Base-by-base conservation (phyloP, 2,329 filamentous ascomycete genomes). In the Pseudogymnoascus sp. region DNA sequence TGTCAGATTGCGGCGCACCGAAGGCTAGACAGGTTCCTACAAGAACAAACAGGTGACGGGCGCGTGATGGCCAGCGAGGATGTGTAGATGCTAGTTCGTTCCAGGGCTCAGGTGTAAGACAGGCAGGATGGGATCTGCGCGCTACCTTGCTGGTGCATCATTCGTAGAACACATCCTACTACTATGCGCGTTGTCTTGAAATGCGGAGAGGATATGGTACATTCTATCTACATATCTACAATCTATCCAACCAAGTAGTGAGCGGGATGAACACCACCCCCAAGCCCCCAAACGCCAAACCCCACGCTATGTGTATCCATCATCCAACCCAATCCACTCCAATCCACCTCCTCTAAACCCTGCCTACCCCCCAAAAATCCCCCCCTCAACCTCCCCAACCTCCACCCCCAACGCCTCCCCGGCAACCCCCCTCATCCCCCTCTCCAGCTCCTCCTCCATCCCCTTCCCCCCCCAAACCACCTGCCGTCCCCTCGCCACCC, bases 381-480 rank as follows among this genome's bases (percentile, higher is more conserved):
- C 96, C 3, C 93, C 93, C 64, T 96, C 91, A 77, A 97, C 97
- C 2, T 96, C 83, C 42, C 87, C 86, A 74, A 97, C 77, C 75
- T 97, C 93, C 2, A 97, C 85, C 0, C 95, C 95, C 77, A 95
- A 92, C 63, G 75, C 74, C 69, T 96, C 93, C 73, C 89, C 91
- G 0, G 93, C 93, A 81, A 97, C 90, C 64, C 82, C 84, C 76
- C 84, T 87, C 92, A 97, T 96, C 69, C 88, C 84, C 72, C 84
- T 83, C 79, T 97, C 95, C 66, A 97, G 87, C 74, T 93, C 91
- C 72, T 97, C 93, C 74, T 97, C 95, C 89, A 97, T 95, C 0
- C 93, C n/a, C n/a, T n/a, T n/a, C n/a, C n/a, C n/a, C n/a, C n/a
- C n/a, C n/a, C n/a, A n/a, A n/a, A n/a, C n/a, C n/a, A n/a, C n/a